Conservation (phyloP, 2,329 filamentous ascomycete species). For the Beauveria brongniartii region DNA sequence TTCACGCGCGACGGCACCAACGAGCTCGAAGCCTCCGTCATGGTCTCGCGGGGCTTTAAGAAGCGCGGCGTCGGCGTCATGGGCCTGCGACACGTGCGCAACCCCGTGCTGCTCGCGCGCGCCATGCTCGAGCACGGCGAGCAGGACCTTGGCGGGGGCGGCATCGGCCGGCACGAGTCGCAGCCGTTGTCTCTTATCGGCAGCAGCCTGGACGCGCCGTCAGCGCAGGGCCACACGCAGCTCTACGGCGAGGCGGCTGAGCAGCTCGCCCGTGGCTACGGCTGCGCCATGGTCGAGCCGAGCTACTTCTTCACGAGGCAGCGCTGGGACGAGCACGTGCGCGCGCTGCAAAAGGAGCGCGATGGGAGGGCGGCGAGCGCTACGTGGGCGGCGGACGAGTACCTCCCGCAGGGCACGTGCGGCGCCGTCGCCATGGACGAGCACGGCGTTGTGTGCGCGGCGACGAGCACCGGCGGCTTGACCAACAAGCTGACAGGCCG, state of each 20-base stretch:
- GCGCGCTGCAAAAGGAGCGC: constrained; percentile 37
- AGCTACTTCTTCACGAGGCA: constrained; percentile 72
- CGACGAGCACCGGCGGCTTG: constrained; percentile 64
- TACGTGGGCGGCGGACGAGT: constrained; percentile 54
- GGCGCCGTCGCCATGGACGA: constrained; percentile 74
- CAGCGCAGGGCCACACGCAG: constrained; percentile 62
- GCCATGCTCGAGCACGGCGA: constrained; percentile 64
- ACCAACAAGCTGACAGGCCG: constrained; percentile 84
- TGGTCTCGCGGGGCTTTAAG: constrained; percentile 64
- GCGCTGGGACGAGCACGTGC: constrained; percentile 70
- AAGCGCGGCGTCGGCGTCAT: constrained; percentile 76
- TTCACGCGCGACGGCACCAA: constrained; percentile 78
- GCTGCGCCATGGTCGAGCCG: constrained; percentile 59
- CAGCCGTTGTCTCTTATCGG: background rate
- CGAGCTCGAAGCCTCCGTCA: constrained; percentile 79
- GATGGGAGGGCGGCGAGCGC: constrained; percentile 12
- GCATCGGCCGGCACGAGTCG: constrained; percentile 20
- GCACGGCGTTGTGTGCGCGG: constrained; percentile 64
- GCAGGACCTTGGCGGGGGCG: constrained; percentile 41
- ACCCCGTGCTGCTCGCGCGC: constrained; percentile 67
- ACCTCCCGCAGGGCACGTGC: constrained; percentile 75
- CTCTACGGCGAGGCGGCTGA: constrained; percentile 63
- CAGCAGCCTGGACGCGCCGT: constrained; percentile 34
- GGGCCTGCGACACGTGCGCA: constrained; percentile 64
- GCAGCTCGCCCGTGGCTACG: constrained; percentile 57